phyloP scores from a whole-genome alignment of 257 asterid species.

The Nicotiana knightiana region DNA sequence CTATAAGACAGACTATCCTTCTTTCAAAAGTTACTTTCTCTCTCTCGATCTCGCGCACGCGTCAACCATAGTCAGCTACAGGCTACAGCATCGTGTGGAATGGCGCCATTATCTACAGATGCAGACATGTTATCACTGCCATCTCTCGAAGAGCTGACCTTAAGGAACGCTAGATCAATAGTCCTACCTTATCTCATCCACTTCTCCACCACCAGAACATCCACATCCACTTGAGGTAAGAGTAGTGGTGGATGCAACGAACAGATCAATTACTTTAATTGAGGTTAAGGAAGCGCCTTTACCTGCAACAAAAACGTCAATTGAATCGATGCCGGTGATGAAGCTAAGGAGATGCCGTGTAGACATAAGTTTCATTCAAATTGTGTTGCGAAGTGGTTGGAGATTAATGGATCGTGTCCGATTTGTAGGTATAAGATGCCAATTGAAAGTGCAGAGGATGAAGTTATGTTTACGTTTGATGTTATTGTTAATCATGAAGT shows the following conservation, averaged over 20 bases:
- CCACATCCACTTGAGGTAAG: background rate
- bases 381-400: conserved; percentile 45
- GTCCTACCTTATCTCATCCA: background rate
- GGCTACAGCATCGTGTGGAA: background rate
- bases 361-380: conserved; percentile 28
- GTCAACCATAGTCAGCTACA: no score
- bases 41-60: no score
- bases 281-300: background rate
- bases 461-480: background rate
- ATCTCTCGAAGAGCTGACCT: background rate
- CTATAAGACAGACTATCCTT: no score
- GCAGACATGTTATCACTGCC: background rate
- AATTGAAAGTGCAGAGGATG: background rate
- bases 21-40: no score
- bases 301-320: background rate
- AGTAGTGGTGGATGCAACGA: background rate
- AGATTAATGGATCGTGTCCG: conserved; percentile 41
- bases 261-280: background rate
- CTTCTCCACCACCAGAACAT: background rate
- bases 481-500: background rate
- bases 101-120: background rate
- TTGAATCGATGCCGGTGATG: conserved; percentile 11
- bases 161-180: background rate
- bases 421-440: conserved; percentile 47
- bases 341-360: conserved; percentile 52